Conservation (phyloP, 257 asterid species). For the Coffea eugenioides region DNA sequence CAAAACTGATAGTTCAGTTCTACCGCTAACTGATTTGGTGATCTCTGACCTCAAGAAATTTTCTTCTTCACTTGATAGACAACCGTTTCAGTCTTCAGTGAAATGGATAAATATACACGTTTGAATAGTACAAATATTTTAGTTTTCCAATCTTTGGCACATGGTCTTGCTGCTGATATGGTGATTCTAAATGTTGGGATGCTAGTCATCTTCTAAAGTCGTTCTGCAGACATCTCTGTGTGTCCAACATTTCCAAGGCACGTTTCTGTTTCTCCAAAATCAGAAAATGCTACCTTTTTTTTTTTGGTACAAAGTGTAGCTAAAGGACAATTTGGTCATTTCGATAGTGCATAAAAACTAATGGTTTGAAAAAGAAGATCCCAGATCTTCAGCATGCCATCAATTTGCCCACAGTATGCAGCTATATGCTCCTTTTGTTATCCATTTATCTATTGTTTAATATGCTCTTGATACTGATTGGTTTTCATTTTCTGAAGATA, state of each 20-base stretch:
- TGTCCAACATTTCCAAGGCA: not conserved
- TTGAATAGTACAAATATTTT: not conserved
- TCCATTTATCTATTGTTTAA: not conserved
- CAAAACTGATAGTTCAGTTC: not conserved
- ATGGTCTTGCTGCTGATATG: not conserved
- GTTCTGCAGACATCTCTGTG: not conserved
- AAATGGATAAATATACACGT: not conserved
- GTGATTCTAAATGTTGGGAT: not conserved
- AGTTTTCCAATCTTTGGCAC: not conserved
- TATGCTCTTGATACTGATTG: not conserved
- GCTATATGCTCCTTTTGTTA: not conserved
- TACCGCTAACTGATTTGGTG: not conserved
- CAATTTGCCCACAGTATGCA: not conserved
- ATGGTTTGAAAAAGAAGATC: not conserved
- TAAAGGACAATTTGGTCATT: not conserved
- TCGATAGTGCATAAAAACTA: not conserved
- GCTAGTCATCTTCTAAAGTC: not conserved
- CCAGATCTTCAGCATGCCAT: not conserved
- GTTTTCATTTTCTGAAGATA: conserved; percentile 5
- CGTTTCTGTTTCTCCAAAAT: not conserved
- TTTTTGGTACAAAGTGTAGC: not conserved
- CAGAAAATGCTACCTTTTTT: not conserved
- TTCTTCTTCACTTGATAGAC: not conserved
- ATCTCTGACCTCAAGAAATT: not conserved
- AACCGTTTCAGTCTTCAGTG: not conserved